Evolutionary conservation across 2,329 filamentous ascomycete genomes (phyloP), one percentile per base, ranked within the genome.

Genomic region (Sclerotinia sclerotiorum): DNA sequence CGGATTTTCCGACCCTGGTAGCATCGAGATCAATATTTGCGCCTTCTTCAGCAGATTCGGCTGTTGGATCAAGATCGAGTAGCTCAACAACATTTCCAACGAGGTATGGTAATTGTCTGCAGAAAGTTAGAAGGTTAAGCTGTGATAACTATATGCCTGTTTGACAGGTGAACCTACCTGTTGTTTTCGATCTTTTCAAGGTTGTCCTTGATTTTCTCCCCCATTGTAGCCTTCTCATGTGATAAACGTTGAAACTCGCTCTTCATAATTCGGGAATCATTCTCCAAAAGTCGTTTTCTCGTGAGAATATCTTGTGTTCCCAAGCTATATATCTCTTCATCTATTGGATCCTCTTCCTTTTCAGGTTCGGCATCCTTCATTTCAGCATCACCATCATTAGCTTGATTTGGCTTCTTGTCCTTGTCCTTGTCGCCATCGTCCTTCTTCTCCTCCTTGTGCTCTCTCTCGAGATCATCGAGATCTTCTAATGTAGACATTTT

Each of bases 181-280:
- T 99, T 99, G 82, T 99, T 98, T 74, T 96, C 94, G 77, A 99
- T 99, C 87, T 99, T 99, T 75, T 99, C 96, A 77, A 92, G 83
- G 78, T 99, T 99, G 79, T 99, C 95, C 85, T 97, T 98, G 81
- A 99, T 98, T 85, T 97, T 98, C 81, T 98, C 94, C 69, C 89
- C 89, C 95, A 99, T 99, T 61, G 92, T 90, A 62, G 90, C 88
- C 83, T 97, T 97, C 82, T 99, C 95, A 77, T 99, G 95, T 76
- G 90, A 91, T 82, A 99, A 85, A 75, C 95, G 90, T 79, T 97
- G 94, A 76, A 88, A 93, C 81, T 99, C 95, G 84, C 93, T 97
- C 85, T 91, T 94, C 93, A 99, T 98, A 82, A 99, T 98, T 77
- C 95, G 88, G 77, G 95, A 91, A 81, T 99, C 95, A 81, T 99